Conservation (phyloP, 2,329 filamentous ascomycete genomes). For the Venturia aucupariae region DNA sequence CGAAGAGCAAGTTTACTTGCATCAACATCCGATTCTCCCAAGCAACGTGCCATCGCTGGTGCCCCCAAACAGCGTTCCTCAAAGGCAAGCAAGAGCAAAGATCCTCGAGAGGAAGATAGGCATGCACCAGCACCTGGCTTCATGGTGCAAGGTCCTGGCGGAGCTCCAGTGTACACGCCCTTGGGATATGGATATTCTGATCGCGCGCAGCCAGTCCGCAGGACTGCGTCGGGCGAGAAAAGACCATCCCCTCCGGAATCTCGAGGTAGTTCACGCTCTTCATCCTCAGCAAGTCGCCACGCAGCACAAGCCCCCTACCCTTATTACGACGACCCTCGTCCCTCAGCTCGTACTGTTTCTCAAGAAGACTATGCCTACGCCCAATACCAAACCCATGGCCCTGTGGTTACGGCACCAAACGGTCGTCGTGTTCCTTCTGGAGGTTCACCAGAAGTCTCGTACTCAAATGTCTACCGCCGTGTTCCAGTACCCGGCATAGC, state of each 20-base stretch:
- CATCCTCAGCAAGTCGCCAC: constrained; percentile 3
- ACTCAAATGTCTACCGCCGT: constrained; percentile 25
- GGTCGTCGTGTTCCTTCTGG: constrained; percentile 13
- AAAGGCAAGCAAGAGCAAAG: constrained; percentile 1
- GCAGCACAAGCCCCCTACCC: constrained; percentile 6
- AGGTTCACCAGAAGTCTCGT: constrained; percentile 14
- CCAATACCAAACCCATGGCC: neutral
- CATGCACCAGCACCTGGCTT: constrained; percentile 8
- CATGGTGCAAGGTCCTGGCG: constrained; percentile 10
- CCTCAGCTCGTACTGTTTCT: neutral
- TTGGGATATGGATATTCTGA: neutral
- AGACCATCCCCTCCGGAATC: constrained; percentile 2
- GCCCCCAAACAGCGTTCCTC: neutral
- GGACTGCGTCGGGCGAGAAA: constrained; percentile 5
- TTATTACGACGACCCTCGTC: neutral
- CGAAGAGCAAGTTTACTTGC: constrained; percentile 8
- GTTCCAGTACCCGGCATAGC: constrained; percentile 24
- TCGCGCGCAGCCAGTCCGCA: neutral
- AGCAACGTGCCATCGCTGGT: constrained; percentile 1
- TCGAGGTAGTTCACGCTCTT: constrained; percentile 10
- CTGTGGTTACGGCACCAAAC: neutral
- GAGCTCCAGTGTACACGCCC: constrained; percentile 8
- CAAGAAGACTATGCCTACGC: constrained; percentile 3
- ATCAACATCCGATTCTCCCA: neutral
- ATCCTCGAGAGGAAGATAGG: neutral